A percentile compares a stretch with the other conserved stretches of the same genome.
Evolutionary conservation across 352 stramenopile genomes (phyloP).

Genomic region (Globisporangium ultimum): DNA sequence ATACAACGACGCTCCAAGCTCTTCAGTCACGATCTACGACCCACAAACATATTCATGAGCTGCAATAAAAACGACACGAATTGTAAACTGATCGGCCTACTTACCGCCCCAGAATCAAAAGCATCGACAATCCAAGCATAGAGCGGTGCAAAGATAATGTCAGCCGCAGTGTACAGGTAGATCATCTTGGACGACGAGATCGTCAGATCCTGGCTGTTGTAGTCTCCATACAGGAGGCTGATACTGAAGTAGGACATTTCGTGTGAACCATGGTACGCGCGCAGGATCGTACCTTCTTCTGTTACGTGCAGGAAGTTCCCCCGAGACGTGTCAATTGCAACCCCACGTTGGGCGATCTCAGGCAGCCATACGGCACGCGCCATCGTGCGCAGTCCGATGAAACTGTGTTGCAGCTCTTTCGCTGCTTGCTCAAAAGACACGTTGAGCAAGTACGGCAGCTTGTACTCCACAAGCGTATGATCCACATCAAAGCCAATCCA

Average conservation of each 20-base stretch:
- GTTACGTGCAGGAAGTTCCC: conserved; percentile 47
- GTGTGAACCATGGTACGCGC: conserved; percentile 42
- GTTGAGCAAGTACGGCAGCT: conserved; percentile 36
- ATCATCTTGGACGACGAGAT: conserved; percentile 28
- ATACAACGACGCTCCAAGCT: conserved; percentile 36
- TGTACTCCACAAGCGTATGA: conserved; percentile 51
- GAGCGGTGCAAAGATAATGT: conserved; percentile 47
- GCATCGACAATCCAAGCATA: conserved; percentile 54
- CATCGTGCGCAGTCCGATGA: conserved; percentile 29
- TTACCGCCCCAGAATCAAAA: conserved; percentile 41
- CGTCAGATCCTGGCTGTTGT: conserved; percentile 19
- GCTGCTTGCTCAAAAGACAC: conserved; percentile 35
- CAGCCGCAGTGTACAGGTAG: conserved; percentile 41
- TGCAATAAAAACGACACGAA: not conserved
- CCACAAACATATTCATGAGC: not conserved
- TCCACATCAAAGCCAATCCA: conserved; percentile 62
- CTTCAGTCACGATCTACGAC: conserved; percentile 33
- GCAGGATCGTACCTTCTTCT: conserved; percentile 37
- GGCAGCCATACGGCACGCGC: conserved; percentile 26
- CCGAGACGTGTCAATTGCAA: conserved; percentile 36
- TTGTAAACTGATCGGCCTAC: not conserved
- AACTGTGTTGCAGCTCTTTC: conserved; percentile 44
- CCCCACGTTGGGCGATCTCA: conserved; percentile 38
- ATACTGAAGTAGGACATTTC: conserved; percentile 48
- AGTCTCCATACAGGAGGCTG: conserved; percentile 32